Base-by-base conservation (phyloP, 306 rosid species). In the Fragaria ananassa region DNA sequence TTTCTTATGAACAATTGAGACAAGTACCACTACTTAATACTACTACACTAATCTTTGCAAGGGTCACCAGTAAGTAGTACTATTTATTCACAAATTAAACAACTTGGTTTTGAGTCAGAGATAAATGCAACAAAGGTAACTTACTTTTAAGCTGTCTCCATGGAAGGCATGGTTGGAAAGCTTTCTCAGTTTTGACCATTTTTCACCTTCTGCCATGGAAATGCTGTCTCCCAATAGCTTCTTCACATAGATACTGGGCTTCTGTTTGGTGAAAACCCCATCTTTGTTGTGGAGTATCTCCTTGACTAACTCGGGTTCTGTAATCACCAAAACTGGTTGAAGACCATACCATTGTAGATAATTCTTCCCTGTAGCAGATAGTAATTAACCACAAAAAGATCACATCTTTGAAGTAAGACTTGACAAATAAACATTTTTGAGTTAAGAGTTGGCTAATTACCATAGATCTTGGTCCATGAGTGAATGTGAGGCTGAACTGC, bases 281-380 rank as follows among this genome's bases (percentile, higher is more conserved):
- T 72, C 72, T 76, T 45, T 76, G 56, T 85, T 70, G 5, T 27
- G n/a, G 21, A 85, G 49, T 2, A 82, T 47, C 60, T 81, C 85
- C 18, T 57, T 81, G 37, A 63, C 47, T 62, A 79, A 61, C 4
- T 76, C 85, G 1, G 83, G 74, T 25, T 85, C 85, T 8, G 74
- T 60, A 1, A 81, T 54, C 1, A 81, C 56, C 65, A 85, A 23
- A 1, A 64, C 64, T 17, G 83, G 76, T n/a, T 72, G 63, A 60
- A 25, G 23, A 10, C 86, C 85, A 61, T 10, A 3, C 85, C 88
- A 85, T 17, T 71, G 81, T 12, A 81, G 50, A 47, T 21, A 81
- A 12, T 46, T 78, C 61, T 63, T 85, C 50, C 83, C 88, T 85
- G 62, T 15, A 13, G 9, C 13, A 21, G 19, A 57, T 8, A 10